phyloP scores from a whole-genome alignment of 345 rosid species.

The Salix suchowensis region DNA sequence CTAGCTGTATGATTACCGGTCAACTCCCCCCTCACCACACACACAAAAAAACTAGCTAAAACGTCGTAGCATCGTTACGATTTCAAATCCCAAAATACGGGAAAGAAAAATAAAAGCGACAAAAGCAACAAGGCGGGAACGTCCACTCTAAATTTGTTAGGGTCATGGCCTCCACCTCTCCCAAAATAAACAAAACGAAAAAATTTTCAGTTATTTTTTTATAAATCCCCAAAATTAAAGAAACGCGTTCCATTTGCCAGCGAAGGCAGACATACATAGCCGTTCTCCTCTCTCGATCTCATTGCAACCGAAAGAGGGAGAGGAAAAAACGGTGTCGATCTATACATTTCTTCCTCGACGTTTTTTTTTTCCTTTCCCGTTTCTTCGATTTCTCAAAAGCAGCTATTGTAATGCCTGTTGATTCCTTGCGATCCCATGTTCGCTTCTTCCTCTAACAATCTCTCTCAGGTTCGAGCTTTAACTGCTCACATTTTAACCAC shows the following conservation, averaged over 20 bases:
- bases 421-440: neutral
- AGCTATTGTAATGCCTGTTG: neutral
- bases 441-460: neutral
- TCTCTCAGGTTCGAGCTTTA: neutral
- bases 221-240: neutral
- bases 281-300: neutral
- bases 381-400: neutral
- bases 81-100: neutral
- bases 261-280: neutral
- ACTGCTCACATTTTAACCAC: neutral
- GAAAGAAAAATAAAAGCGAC: neutral
- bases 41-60: neutral
- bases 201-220: neutral
- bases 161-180: neutral
- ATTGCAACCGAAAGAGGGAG: neutral
- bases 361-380: neutral
- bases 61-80: neutral
- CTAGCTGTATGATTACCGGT: neutral
- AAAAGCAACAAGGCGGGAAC: slow-evolving; percentile 20
- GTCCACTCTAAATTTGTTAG: slow-evolving; percentile 14
- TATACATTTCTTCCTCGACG: neutral
- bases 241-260: neutral
- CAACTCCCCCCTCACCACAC: no score
- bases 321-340: neutral
- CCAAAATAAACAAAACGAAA: neutral